A percentile compares a stretch with the other conserved stretches of the same genome.
Evolutionary conservation across 352 stramenopile species (phyloP).

Genomic region (Pythium aristosporum): DNA sequence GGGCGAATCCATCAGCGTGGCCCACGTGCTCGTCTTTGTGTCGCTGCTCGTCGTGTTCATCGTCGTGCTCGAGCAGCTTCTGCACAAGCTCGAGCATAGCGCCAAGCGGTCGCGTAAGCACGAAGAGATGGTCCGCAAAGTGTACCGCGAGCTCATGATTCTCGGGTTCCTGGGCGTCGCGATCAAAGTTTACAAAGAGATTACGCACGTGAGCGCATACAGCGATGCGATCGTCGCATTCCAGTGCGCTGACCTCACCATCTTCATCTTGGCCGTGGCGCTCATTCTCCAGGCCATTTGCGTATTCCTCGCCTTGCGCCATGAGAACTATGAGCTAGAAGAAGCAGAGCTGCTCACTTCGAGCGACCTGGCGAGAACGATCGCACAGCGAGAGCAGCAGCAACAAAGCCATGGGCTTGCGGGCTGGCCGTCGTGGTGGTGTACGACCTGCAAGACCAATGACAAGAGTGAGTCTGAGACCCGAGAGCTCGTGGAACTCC

Average conservation of each 20-base stretch:
- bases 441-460: background rate
- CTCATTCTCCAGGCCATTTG: conserved; percentile 33
- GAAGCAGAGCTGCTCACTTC: conserved; percentile 14
- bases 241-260: conserved; percentile 34
- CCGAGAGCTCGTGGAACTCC: conserved; percentile 12
- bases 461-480: background rate
- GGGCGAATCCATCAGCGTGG: conserved; percentile 17
- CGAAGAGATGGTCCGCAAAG: conserved; percentile 61
- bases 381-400: background rate
- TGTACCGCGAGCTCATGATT: conserved; percentile 35
- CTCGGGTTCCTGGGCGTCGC: conserved; percentile 32
- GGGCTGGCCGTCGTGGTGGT: conserved; percentile 1
- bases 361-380: background rate
- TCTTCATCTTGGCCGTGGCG: conserved; percentile 34
- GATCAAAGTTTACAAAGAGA: conserved; percentile 37
- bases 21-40: conserved; percentile 19
- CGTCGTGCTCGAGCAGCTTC: conserved; percentile 40
- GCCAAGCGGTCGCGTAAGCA: conserved; percentile 50
- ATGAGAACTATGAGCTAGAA: conserved; percentile 12
- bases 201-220: conserved; percentile 22
- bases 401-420: background rate
- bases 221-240: conserved; percentile 29
- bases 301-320: conserved; percentile 29
- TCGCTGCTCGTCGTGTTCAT: conserved; percentile 46
- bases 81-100: conserved; percentile 54